These are phyloP conservation scores for Simplicillium sp. DNA, from an alignment of 2,329 filamentous ascomycete genomes.

Conservation along the genomic window DNA sequence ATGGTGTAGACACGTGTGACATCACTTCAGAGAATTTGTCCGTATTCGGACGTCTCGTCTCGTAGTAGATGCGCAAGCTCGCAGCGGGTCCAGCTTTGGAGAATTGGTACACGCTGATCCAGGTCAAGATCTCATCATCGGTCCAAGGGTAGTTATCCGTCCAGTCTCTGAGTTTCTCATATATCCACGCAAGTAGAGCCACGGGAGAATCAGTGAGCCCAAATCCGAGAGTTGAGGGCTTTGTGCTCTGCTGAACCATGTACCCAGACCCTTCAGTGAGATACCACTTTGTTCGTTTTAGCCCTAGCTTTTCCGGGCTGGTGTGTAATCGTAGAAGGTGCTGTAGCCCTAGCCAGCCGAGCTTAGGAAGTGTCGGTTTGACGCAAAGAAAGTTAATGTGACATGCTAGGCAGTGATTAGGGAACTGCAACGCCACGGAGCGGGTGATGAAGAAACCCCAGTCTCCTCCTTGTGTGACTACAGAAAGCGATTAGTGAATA, in stretches of 20 bases:
- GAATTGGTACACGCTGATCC: constrained; percentile 67
- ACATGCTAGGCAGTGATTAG: constrained; percentile 36
- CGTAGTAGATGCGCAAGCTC: constrained; percentile 63
- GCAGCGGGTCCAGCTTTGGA: constrained; percentile 60
- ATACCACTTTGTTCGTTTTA: constrained; percentile 50
- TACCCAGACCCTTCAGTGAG: constrained; percentile 34
- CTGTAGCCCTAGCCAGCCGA: constrained; percentile 12
- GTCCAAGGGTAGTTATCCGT: constrained; percentile 64
- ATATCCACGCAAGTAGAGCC: constrained; percentile 66
- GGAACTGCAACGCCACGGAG: constrained; percentile 46
- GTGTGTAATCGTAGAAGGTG: constrained; percentile 13
- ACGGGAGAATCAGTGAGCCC: constrained; percentile 61
- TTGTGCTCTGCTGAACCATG: constrained; percentile 39
- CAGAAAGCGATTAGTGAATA: constrained; percentile 1
- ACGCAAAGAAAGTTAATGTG: constrained; percentile 48
- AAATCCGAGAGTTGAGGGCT: constrained; percentile 65
- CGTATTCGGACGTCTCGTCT: constrained; percentile 35
- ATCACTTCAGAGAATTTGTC: constrained; percentile 16
- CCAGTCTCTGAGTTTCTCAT: constrained; percentile 74
- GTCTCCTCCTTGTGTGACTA: constrained; percentile 51
- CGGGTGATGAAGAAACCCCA: constrained; percentile 59
- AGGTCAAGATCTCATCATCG: constrained; percentile 66
- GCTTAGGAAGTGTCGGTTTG: constrained; percentile 35
- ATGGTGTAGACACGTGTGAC: constrained; percentile 19
- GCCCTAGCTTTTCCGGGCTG: constrained; percentile 37